Evolutionary conservation across 306 rosid species (phyloP).

Genomic region (Fragaria nilgerrensis): DNA sequence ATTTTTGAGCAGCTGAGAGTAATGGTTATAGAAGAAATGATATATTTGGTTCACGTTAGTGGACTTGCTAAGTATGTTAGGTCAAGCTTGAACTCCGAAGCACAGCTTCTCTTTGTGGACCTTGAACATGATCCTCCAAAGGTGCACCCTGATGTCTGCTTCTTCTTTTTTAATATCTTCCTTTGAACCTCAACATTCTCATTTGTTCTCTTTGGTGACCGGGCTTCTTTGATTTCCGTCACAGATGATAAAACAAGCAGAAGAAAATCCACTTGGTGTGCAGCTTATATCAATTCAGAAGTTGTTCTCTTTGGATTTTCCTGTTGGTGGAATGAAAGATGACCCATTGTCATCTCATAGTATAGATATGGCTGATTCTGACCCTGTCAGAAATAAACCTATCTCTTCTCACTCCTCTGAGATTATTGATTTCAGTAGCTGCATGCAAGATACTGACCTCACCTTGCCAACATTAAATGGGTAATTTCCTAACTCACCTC

Average conservation of each 20-base stretch:
- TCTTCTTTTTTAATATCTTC: not conserved
- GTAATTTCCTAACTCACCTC: conserved; percentile 33
- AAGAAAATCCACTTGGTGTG: conserved; percentile 48
- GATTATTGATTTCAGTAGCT: conserved; percentile 70
- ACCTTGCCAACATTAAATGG: conserved; percentile 86
- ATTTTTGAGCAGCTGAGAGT: conserved; percentile 56
- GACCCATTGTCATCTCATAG: conserved; percentile 25
- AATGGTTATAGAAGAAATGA: conserved; percentile 87
- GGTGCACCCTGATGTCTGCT: conserved; percentile 32
- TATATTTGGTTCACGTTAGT: conserved; percentile 58
- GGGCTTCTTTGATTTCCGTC: conserved; percentile 14
- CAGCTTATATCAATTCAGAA: conserved; percentile 70
- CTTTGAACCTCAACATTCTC: conserved; percentile 1
- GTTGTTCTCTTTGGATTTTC: conserved; percentile 49
- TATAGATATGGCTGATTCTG: conserved; percentile 20
- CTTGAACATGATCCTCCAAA: conserved; percentile 69
- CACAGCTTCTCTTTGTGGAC: conserved; percentile 62
- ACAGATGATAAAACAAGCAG: conserved; percentile 59
- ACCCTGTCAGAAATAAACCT: conserved; percentile 16
- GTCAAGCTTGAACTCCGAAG: conserved; percentile 50
- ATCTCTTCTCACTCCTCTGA: conserved; percentile 31
- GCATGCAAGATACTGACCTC: conserved; percentile 66
- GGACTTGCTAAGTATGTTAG: conserved; percentile 46
- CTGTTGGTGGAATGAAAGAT: conserved; percentile 27
- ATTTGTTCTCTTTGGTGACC: conserved; percentile 13